A percentile compares a stretch with the other conserved stretches of the same genome.
phyloP scores from a whole-genome alignment of 805 yeast genomes.

The Metschnikowia cerradonensis region DNA sequence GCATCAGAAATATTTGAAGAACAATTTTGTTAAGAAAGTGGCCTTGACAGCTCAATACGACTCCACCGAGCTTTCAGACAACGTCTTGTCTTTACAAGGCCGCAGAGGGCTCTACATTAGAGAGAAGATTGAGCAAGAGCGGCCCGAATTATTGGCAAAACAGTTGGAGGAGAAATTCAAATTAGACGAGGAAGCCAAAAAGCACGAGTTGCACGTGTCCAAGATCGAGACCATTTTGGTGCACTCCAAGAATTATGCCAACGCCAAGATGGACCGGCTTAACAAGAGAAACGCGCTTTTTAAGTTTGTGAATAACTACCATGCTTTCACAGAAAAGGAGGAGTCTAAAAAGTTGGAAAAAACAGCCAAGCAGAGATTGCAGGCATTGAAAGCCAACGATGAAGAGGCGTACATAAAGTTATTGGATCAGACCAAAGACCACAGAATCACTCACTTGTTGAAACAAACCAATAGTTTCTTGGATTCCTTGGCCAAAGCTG shows the following conservation, averaged over 20 bases:
- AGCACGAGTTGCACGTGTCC: slow-evolving; percentile 47
- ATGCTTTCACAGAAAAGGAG: slow-evolving; percentile 61
- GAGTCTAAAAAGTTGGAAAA: slow-evolving; percentile 71
- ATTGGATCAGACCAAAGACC: slow-evolving; percentile 82
- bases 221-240: slow-evolving; percentile 37
- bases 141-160: slow-evolving; percentile 71
- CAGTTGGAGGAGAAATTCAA: slow-evolving; percentile 71
- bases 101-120: slow-evolving; percentile 66
- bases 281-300: slow-evolving; percentile 26
- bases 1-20: slow-evolving; percentile 68
- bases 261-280: slow-evolving; percentile 19
- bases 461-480: slow-evolving; percentile 76
- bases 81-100: slow-evolving; percentile 59
- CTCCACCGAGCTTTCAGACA: slow-evolving; percentile 46
- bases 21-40: slow-evolving; percentile 49
- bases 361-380: slow-evolving; percentile 84
- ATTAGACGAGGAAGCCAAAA: slow-evolving; percentile 48
- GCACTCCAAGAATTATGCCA: slow-evolving; percentile 23
- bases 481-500: slow-evolving; percentile 76
- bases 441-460: slow-evolving; percentile 78
- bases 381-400: slow-evolving; percentile 81
- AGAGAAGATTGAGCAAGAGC: slow-evolving; percentile 65
- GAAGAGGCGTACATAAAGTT: slow-evolving; percentile 83
- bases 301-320: slow-evolving; percentile 44
- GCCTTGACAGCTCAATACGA: slow-evolving; percentile 55